Percentiles rank a stretch among this genome's conserved stretches.
These are phyloP conservation scores for Ceratobasidium sp. DNA, from an alignment of 1,284 basidiomycete genomes.

Conservation along the genomic window DNA sequence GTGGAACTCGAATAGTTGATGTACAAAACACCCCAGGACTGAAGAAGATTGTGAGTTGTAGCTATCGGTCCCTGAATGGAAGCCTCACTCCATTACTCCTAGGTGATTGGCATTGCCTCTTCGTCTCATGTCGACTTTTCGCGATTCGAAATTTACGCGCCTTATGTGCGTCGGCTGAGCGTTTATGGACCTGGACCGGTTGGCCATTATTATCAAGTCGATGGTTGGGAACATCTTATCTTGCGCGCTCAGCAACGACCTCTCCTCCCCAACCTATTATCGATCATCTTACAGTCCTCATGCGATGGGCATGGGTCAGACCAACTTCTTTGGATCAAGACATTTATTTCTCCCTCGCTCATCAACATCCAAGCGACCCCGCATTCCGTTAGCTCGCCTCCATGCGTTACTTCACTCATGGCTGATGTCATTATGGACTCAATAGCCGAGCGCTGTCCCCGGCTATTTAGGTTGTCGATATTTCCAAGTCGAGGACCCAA, in stretches of 20 bases:
- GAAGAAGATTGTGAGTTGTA: slow-evolving; percentile 23
- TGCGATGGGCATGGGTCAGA: slow-evolving; percentile 20
- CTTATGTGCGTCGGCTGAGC: slow-evolving; percentile 15
- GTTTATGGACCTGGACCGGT: slow-evolving; percentile 5
- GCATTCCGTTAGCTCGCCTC: neutral
- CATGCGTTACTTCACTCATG: slow-evolving; percentile 10
- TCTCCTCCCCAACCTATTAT: slow-evolving; percentile 32
- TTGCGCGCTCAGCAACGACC: slow-evolving; percentile 10
- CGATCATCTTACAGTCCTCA: slow-evolving; percentile 23
- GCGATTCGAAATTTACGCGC: slow-evolving; percentile 28
- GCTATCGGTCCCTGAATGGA: neutral
- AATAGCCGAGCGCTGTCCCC: slow-evolving; percentile 21
- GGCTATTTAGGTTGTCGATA: slow-evolving; percentile 3
- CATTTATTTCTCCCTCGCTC: slow-evolving; percentile 24
- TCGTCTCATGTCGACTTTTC: slow-evolving; percentile 22
- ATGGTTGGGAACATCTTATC: slow-evolving; percentile 20
- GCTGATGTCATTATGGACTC: slow-evolving; percentile 15
- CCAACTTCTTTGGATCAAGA: slow-evolving; percentile 34
- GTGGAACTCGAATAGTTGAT: slow-evolving; percentile 7
- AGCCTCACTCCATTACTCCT: neutral
- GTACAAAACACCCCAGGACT: neutral
- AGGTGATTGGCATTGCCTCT: slow-evolving; percentile 30
- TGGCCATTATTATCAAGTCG: slow-evolving; percentile 24
- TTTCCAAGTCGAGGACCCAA: slow-evolving; percentile 10
- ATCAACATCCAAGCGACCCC: slow-evolving; percentile 27